phyloP scores from a whole-genome alignment of 1,284 basidiomycete species.

The Fomitiporia mediterranea region DNA sequence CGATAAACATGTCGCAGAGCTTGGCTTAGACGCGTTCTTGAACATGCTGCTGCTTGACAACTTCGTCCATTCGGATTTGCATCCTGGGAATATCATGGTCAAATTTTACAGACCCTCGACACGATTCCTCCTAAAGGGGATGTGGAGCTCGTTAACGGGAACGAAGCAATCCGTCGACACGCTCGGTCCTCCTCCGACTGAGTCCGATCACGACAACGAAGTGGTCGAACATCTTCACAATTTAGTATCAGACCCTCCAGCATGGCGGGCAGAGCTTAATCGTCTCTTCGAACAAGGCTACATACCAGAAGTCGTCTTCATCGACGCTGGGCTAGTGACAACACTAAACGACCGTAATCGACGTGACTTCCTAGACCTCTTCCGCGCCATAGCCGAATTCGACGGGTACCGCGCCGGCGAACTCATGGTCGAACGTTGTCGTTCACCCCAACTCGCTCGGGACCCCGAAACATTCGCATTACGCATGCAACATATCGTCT shows the following conservation, averaged over 20 bases:
- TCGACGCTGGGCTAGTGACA: slow-evolving; percentile 94
- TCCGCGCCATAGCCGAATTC: slow-evolving; percentile 92
- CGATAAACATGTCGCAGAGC: slow-evolving; percentile 85
- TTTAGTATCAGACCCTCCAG: slow-evolving; percentile 50
- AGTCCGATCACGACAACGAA: slow-evolving; percentile 41
- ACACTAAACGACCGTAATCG: slow-evolving; percentile 80
- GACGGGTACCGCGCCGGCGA: slow-evolving; percentile 94
- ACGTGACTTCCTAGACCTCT: slow-evolving; percentile 93
- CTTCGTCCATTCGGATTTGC: slow-evolving; percentile 94
- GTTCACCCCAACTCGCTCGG: slow-evolving; percentile 86
- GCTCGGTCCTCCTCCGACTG: slow-evolving; percentile 33
- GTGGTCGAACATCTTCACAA: slow-evolving; percentile 68
- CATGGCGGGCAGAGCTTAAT: slow-evolving; percentile 73
- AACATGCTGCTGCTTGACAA: slow-evolving; percentile 99
- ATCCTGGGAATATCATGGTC: slow-evolving; percentile 97
- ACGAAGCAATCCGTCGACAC: slow-evolving; percentile 29
- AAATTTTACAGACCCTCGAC: slow-evolving; percentile 85
- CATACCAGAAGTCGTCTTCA: slow-evolving; percentile 91
- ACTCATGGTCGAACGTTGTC: slow-evolving; percentile 94
- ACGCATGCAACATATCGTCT: slow-evolving; percentile 94
- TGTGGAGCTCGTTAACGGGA: slow-evolving; percentile 41
- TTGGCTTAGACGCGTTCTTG: slow-evolving; percentile 95
- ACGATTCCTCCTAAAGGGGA: slow-evolving; percentile 50
- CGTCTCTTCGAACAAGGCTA: slow-evolving; percentile 70
- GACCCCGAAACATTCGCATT: slow-evolving; percentile 94